Conservation (phyloP, 2,329 filamentous ascomycete genomes). For the Beauveria asiatica region DNA sequence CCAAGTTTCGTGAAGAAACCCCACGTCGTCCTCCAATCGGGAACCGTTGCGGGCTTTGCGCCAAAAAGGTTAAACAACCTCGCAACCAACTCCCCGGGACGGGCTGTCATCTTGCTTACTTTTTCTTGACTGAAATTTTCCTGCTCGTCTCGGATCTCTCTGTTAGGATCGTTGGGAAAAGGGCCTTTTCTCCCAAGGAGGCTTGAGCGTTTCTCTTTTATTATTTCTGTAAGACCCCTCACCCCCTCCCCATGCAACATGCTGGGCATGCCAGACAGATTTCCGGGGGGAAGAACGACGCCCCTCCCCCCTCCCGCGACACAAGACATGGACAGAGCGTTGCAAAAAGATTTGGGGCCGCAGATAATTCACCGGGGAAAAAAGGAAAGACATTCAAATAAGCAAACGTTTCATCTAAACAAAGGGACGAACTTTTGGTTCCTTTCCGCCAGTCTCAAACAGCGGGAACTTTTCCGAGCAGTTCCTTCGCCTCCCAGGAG, state of each 20-base stretch:
- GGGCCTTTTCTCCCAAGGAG: not conserved
- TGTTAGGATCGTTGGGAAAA: not conserved
- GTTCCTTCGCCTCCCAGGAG: not conserved
- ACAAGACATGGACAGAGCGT: conserved; percentile 6
- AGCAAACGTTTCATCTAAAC: conserved; percentile 3
- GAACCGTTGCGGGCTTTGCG: not conserved
- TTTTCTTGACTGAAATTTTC: not conserved
- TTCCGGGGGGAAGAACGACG: not conserved
- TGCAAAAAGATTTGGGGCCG: not conserved
- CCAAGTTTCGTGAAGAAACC: not conserved
- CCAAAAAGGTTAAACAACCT: not conserved
- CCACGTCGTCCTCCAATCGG: not conserved
- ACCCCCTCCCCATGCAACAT: not conserved
- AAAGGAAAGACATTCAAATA: not conserved
- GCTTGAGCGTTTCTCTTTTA: conserved; percentile 8
- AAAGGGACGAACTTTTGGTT: conserved; percentile 2
- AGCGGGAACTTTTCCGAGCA: not conserved
- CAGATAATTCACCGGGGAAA: not conserved
- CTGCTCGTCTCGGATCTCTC: not conserved
- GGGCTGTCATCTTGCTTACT: not conserved
- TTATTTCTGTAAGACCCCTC: conserved; percentile 8
- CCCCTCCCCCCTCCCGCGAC: not conserved
- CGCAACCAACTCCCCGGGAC: not conserved
- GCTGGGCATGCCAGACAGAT: not conserved
- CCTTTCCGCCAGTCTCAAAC: not conserved